Evolutionary conservation across 2,329 filamentous ascomycete genomes (phyloP).

Genomic region (Incumbomyces lentus): DNA sequence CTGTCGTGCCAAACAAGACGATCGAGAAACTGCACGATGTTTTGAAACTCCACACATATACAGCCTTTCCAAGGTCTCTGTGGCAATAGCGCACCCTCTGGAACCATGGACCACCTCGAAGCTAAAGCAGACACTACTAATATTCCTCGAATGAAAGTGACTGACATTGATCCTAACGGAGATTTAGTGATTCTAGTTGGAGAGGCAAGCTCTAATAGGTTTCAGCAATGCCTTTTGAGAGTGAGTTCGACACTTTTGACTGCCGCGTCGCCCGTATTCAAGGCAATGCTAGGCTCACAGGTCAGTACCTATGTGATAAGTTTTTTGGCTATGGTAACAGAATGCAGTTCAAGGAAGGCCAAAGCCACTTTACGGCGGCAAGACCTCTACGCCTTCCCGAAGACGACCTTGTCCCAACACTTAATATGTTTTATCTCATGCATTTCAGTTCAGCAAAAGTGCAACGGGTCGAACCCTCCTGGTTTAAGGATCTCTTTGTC

Average conservation of each 20-base stretch:
- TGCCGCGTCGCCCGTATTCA: neutral
- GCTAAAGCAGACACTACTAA: no score
- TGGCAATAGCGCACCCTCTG: no score
- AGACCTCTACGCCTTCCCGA: neutral
- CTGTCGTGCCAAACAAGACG: no score
- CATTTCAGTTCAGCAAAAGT: neutral
- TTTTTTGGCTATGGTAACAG: neutral
- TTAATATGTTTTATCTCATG: neutral
- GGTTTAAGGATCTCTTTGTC: neutral
- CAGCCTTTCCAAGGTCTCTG: no score
- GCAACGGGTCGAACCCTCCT: neutral
- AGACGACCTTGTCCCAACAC: neutral
- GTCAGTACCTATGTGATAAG: neutral
- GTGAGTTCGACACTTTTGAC: neutral
- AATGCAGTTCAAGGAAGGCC: neutral
- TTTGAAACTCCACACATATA: no score
- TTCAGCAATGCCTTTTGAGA: neutral
- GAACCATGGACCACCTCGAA: no score
- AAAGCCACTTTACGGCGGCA: neutral
- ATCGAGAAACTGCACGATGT: neutral
- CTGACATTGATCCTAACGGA: neutral
- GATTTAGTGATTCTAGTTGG: neutral
- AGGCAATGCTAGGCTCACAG: neutral
- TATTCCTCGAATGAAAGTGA: no score
- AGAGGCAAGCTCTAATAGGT: neutral